These are phyloP conservation scores for Alternaria sp. DNA, from an alignment of 2,329 filamentous ascomycete species.

Conservation along the genomic window DNA sequence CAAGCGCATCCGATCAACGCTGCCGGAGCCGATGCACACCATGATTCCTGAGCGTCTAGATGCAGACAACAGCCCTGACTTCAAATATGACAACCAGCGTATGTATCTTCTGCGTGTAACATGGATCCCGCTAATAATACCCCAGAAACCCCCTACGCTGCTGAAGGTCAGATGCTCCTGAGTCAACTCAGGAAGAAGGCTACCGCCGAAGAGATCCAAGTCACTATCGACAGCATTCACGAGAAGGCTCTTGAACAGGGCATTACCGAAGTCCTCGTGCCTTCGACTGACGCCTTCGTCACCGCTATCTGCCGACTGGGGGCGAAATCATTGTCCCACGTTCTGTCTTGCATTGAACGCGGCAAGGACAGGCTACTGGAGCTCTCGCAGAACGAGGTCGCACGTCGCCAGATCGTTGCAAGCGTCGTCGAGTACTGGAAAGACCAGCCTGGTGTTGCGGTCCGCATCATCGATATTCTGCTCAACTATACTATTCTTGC, in stretches of 20 bases:
- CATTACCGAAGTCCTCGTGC: conserved; percentile 74
- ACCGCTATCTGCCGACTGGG: conserved; percentile 93
- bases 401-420: conserved; percentile 85
- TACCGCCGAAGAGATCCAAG: conserved; percentile 83
- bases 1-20: conserved; percentile 90
- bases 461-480: conserved; percentile 94
- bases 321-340: conserved; percentile 94
- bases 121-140: neutral
- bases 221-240: conserved; percentile 80
- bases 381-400: conserved; percentile 74
- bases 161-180: conserved; percentile 83
- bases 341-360: conserved; percentile 93
- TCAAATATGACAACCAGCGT: conserved; percentile 84
- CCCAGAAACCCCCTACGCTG: conserved; percentile 77
- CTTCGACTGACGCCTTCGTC: conserved; percentile 92
- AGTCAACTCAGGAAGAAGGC: conserved; percentile 83
- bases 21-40: conserved; percentile 80
- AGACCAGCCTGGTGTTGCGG: conserved; percentile 87
- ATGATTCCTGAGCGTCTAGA: conserved; percentile 88
- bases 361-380: conserved; percentile 87
- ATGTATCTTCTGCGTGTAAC: conserved; percentile 43
- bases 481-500: conserved; percentile 96
- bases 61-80: conserved; percentile 91
- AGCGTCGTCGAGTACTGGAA: conserved; percentile 93
- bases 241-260: conserved; percentile 73